Evolutionary conservation across 2,329 filamentous ascomycete species (phyloP), one percentile per base, ranked within the genome.

Genomic region (Orbilia brochopaga): DNA sequence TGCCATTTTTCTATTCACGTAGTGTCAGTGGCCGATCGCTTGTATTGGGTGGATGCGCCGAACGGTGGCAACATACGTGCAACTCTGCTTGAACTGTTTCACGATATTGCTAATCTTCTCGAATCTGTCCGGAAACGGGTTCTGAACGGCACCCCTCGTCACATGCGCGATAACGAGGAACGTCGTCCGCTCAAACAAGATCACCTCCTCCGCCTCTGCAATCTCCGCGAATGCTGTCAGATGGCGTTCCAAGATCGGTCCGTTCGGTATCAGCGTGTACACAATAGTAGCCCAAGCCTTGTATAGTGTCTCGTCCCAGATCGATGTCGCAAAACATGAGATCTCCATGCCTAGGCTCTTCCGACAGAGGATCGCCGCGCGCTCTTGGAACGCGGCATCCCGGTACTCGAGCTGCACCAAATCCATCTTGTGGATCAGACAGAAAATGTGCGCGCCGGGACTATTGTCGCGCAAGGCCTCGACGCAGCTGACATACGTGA

Each of bases 241-340:
- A 79, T 97, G 90, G 19, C 86, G 86, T 81, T 97, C 93, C 75
- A 99, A 97, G 50, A 90, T 86, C 17, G 87, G 83, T 0, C 97
- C 86, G 77, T 97, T 97, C 2, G 94, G 94, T n/a, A 97, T 94
- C 51, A 99, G 85, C 78, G 93, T 92, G 83, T 99, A 94, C 73
- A 99, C 97, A 76, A 99, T 97, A 78, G 90, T 91, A 0, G 94
- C 94, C 94, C 94, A 99, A 0, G 94, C 94, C 80, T 96, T 96
- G 83, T 97, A 99, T 40, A 99, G 83, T 62, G 90, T 95, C 82
- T 99, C 94, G 78, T 99, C 94, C 94, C 94, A 99, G 78, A 99
- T 99, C 61, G 90, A 96, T 32, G 93, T 97, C 8, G 92, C 90
- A 79, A 96, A 97, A 69, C 92, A 92, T 67, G 91, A 90, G 72